Evolutionary conservation across 225 moss, liverwort and hornwort genomes (phyloP).

Genomic region (Pleurozium schreberi): DNA sequence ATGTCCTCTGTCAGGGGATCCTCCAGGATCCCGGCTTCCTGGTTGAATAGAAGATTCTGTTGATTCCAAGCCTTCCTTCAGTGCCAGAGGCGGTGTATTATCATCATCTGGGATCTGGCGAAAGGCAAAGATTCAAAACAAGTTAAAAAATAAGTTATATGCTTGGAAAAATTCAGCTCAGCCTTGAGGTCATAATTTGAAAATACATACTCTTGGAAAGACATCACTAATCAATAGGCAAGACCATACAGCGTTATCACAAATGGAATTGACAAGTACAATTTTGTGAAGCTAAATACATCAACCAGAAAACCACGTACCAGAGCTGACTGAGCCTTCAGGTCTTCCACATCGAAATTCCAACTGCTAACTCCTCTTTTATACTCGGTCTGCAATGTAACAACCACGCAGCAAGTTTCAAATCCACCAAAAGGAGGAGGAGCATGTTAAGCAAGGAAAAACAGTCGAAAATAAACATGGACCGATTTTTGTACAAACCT

Average conservation of each 20-base stretch:
- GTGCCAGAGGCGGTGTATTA: conserved; percentile 7
- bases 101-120: conserved; percentile 55
- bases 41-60: conserved; percentile 12
- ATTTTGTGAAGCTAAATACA: not conserved
- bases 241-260: not conserved
- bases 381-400: conserved; percentile 58
- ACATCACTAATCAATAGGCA: not conserved
- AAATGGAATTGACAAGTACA: not conserved
- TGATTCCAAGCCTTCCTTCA: conserved; percentile 11
- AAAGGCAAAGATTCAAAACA: not conserved
- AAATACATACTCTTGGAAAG: not conserved
- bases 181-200: not conserved
- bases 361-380: conserved; percentile 92
- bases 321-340: conserved; percentile 85
- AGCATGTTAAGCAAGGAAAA: not conserved
- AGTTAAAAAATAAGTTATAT: not conserved
- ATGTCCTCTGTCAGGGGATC: conserved; percentile 22
- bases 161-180: not conserved
- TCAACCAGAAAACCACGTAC: conserved; percentile 15
- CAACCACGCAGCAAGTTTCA: not conserved
- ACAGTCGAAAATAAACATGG: not conserved
- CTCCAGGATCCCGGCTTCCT: conserved; percentile 2
- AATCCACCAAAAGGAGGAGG: not conserved
- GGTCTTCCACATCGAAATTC: conserved; percentile 91
- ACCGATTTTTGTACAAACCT: conserved; percentile 1